Conservation (phyloP, 352 stramenopile species). For the Phytophthora lateralis region DNA sequence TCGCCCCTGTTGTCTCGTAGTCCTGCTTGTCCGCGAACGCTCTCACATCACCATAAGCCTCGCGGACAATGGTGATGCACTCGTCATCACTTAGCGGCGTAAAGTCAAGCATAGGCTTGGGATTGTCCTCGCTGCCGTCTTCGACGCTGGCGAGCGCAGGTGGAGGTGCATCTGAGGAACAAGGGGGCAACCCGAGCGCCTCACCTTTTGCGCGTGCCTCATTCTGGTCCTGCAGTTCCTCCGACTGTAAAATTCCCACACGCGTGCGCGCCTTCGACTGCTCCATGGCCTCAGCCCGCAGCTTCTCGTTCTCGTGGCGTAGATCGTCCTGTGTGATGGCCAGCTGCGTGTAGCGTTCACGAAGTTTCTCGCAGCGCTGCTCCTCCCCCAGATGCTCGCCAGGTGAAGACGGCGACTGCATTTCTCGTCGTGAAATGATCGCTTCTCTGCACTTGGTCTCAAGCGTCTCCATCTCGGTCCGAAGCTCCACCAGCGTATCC, state of each 20-base stretch:
- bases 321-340: slow-evolving; percentile 61
- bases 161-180: neutral
- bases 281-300: slow-evolving; percentile 55
- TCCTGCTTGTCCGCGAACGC: slow-evolving; percentile 45
- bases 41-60: slow-evolving; percentile 54
- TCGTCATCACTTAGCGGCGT: slow-evolving; percentile 47
- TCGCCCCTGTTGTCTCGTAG: slow-evolving; percentile 52
- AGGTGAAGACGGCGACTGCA: slow-evolving; percentile 14
- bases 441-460: slow-evolving; percentile 53
- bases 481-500: slow-evolving; percentile 68
- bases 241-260: slow-evolving; percentile 58
- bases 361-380: slow-evolving; percentile 43
- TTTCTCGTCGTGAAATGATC: slow-evolving; percentile 32
- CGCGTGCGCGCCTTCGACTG: slow-evolving; percentile 61
- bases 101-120: slow-evolving; percentile 26
- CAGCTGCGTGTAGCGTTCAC: slow-evolving; percentile 53
- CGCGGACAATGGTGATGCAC: slow-evolving; percentile 48
- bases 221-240: slow-evolving; percentile 58
- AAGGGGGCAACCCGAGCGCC: slow-evolving; percentile 16
- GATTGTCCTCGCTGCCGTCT: slow-evolving; percentile 5
- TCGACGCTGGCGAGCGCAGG: neutral
- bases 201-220: slow-evolving; percentile 22
- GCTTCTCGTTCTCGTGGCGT: slow-evolving; percentile 60
- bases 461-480: slow-evolving; percentile 49
- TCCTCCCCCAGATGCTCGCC: slow-evolving; percentile 10